A percentile compares a stretch with the other conserved stretches of the same genome.
Conservation (phyloP, 2,329 filamentous ascomycete species). For the Ophiostoma sp. region DNA sequence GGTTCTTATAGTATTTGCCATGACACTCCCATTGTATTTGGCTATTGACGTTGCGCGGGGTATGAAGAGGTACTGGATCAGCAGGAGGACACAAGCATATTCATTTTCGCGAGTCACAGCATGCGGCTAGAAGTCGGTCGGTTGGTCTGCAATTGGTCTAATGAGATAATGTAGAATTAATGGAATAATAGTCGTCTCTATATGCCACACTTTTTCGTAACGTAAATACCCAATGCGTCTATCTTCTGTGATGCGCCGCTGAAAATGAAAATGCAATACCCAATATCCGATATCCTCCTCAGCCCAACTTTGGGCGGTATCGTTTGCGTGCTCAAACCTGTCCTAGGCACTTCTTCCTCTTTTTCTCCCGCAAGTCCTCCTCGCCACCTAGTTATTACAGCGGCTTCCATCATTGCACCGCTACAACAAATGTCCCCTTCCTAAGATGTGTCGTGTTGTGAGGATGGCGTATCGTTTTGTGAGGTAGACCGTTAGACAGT, state of each 20-base stretch:
- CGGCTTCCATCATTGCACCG: background rate
- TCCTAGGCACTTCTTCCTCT: background rate
- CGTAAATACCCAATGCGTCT: background rate
- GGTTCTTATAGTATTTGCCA: constrained; percentile 5
- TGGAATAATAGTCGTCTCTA: background rate
- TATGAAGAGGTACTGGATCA: background rate
- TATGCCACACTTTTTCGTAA: background rate
- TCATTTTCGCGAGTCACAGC: background rate
- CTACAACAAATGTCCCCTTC: background rate
- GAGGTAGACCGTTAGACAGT: background rate
- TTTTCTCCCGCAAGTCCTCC: background rate
- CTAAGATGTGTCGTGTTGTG: background rate
- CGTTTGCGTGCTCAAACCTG: background rate
- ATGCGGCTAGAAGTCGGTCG: background rate
- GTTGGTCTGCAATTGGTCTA: background rate
- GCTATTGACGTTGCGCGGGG: background rate
- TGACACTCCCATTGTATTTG: constrained; percentile 20
- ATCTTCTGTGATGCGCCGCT: background rate
- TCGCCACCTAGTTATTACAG: background rate
- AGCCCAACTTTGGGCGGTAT: background rate
- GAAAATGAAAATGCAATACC: background rate
- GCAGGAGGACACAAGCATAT: background rate
- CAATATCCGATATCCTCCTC: background rate
- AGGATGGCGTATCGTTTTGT: background rate
- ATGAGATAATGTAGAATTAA: background rate